Base-by-base conservation (phyloP, 2,329 filamentous ascomycete species). In the Ampelomyces quisqualis region DNA sequence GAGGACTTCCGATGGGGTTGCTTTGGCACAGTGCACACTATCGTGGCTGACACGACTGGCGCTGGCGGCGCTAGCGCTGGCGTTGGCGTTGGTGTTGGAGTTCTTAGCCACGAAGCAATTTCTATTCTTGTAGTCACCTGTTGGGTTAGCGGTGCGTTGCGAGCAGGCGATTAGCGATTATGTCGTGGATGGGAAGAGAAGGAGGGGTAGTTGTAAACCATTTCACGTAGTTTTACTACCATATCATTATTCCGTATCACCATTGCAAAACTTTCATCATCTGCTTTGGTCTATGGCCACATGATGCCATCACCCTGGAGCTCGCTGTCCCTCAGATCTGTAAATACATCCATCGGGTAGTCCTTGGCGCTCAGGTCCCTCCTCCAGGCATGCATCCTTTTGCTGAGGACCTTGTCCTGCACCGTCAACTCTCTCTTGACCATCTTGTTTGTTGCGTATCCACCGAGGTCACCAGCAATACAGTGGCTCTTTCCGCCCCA, bases 291-390 rank as follows among this genome's bases (percentile, higher is more conserved):
- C 17, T 18, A 31, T 17, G 29, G 29, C 5, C 11, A 21, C 30
- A 34, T 34, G 21, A 34, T 34, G 9, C 32, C 32, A 34, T 34
- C 32, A 6, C 32, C 32, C 5, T 18, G 5, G 4, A 34, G 6
- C 13, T 26, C 26, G 7, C 13, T 14, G 6, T 26, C 5, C 13
- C 21, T 17, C 21, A 34, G 6, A 34, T 68, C 59, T 1, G 65
- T 67, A 29, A 55, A 66, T 11, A 69, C 47, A 46, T 68, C 62
- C 30, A 69, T 34, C 31, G 64, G 63, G 43, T 67, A 69, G 39
- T 68, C 57, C 41, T 53, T 42, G 6, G 49, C 42, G 28, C 38
- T 54, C 42, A 62, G 37, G 6, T 49, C 51, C 28, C 51, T 54
- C 49, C 57, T 64, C 65, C 62, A 65, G 23, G 46, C 42, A 43